Base-by-base conservation (phyloP, 371 early-diverging fungal species). In the Lichtheimia corymbifera region DNA sequence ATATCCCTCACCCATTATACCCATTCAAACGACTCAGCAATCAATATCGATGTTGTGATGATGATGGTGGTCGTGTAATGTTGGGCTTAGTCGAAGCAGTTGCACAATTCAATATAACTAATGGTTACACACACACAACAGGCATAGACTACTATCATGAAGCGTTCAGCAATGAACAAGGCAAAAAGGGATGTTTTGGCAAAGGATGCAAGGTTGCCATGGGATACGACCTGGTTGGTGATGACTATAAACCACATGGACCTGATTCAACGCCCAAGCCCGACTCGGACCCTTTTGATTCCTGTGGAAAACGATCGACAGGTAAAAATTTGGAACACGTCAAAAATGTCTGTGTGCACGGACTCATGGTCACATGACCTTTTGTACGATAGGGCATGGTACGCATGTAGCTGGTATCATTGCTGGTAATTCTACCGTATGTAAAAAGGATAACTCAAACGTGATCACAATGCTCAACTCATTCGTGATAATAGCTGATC, bases 101-200 rank as follows among this genome's bases (percentile, higher is more conserved):
- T 35, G 35, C 35, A 35, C 35, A 35, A 35, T 35, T 35, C 35
- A 35, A 35, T 35, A 9, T 35, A 35, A 35, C 35, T 35, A 35
- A 35, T 9, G 35, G 35, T 35, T 35, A 35, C 35, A 35, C 35
- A 35, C 11, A 35, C 35, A 2, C 35, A 35, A 35, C 42, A 52
- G 83, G 90, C 14, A 64, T 83, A 14, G 80, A 83, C 28, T 83
- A 75, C 59, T 68, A 55, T 49, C 91, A 90, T 50, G 87, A 88
- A 2, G 88, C 86, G 0, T 64, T 90, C 15, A 88, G 87, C 14
- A 35, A 35, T 35, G 35, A 11, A 35, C 35, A 35, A 35, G 35
- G 11, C 35, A 35, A 35, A 11, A 35, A 35, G 35, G 85, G 86
- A 3, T 76, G 88, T 50, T 83, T 85, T 61, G 81, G 83, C 25